These are phyloP conservation scores for Dactylellina leptospora DNA, from an alignment of 2,329 filamentous ascomycete species.

Conservation along the genomic window DNA sequence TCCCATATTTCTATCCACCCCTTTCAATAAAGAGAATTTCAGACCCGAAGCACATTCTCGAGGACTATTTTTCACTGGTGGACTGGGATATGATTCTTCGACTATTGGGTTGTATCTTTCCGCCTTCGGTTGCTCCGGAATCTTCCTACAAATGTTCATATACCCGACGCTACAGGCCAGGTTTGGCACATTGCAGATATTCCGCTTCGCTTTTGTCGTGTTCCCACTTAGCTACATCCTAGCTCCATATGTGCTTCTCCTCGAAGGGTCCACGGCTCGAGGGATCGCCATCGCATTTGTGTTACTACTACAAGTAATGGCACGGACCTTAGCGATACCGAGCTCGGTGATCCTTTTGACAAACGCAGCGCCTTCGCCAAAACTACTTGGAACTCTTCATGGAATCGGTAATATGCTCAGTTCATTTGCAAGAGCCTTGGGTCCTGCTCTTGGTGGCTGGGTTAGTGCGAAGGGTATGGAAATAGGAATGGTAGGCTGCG, in stretches of 20 bases:
- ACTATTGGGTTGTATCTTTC: slow-evolving; percentile 81
- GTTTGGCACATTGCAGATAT: slow-evolving; percentile 74
- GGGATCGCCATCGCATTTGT: slow-evolving; percentile 74
- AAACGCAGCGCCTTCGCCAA: slow-evolving; percentile 69
- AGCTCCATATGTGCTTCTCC: slow-evolving; percentile 75
- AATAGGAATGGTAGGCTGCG: slow-evolving; percentile 63
- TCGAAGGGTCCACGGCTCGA: slow-evolving; percentile 67
- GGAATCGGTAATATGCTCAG: slow-evolving; percentile 66
- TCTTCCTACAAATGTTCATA: slow-evolving; percentile 74
- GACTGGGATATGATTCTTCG: slow-evolving; percentile 74
- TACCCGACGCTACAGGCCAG: slow-evolving; percentile 74
- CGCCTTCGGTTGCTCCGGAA: slow-evolving; percentile 77
- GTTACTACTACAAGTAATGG: slow-evolving; percentile 74
- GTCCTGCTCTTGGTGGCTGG: slow-evolving; percentile 65
- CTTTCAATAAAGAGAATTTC: slow-evolving; percentile 64
- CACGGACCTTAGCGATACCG: slow-evolving; percentile 73
- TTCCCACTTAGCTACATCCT: slow-evolving; percentile 76
- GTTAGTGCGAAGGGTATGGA: slow-evolving; percentile 64
- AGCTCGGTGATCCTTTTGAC: slow-evolving; percentile 70
- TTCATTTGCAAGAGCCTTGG: slow-evolving; percentile 63
- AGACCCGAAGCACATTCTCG: slow-evolving; percentile 60
- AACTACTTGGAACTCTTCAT: slow-evolving; percentile 68
- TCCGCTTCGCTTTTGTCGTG: slow-evolving; percentile 72
- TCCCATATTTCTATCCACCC: slow-evolving; percentile 79
- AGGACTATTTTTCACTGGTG: slow-evolving; percentile 74